These are phyloP conservation scores for Didymella glomerata DNA, from an alignment of 2,329 filamentous ascomycete species.

Conservation along the genomic window DNA sequence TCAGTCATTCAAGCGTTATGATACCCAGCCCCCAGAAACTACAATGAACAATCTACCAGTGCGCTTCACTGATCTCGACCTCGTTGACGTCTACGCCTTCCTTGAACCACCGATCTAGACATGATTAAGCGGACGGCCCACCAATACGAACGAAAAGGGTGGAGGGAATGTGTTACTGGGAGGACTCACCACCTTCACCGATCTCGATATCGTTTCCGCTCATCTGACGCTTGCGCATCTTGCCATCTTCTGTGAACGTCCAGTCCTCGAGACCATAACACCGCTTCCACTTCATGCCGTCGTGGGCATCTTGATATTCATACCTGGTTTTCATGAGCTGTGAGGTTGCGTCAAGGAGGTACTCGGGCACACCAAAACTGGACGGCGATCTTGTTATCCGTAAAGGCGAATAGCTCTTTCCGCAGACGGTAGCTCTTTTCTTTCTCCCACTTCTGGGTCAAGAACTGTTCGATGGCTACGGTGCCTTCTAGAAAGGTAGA, in stretches of 20 bases:
- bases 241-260: constrained; percentile 74
- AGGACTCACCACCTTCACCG: constrained; percentile 4
- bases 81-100: constrained; percentile 73
- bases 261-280: constrained; percentile 85
- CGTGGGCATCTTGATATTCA: constrained; percentile 73
- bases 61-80: constrained; percentile 71
- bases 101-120: constrained; percentile 71
- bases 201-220: constrained; percentile 58
- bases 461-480: constrained; percentile 71
- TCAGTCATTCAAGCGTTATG: constrained; percentile 25
- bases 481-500: constrained; percentile 73
- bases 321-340: constrained; percentile 63
- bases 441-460: constrained; percentile 76
- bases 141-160: neutral
- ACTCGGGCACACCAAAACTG: constrained; percentile 68
- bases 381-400: constrained; percentile 79
- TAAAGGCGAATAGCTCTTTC: constrained; percentile 85
- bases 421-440: constrained; percentile 77
- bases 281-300: constrained; percentile 71
- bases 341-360: too few relatives aligned
- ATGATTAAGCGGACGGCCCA: neutral
- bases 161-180: neutral
- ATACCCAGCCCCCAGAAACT: constrained; percentile 29
- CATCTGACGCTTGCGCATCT: constrained; percentile 79
- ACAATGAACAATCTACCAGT: constrained; percentile 61